phyloP scores from a whole-genome alignment of 1,139 yeast species.

The Kluyveromyces sp. region DNA sequence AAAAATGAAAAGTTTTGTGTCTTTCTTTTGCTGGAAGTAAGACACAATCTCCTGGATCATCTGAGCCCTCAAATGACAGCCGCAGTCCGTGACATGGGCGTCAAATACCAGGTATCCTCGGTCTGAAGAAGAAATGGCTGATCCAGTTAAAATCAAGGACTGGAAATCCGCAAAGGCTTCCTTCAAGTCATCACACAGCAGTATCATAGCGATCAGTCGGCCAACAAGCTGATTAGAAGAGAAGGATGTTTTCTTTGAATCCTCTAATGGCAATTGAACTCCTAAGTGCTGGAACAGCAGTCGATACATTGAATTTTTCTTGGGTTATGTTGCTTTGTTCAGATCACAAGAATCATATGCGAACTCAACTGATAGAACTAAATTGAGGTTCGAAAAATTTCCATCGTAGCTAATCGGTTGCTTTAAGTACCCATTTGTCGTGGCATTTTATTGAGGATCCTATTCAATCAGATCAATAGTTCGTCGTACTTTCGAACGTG shows the following conservation, averaged over 20 bases:
- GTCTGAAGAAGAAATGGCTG: not conserved
- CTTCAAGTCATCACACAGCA: not conserved
- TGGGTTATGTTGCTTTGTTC: not conserved
- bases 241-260: not conserved
- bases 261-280: not conserved
- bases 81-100: conserved; percentile 4
- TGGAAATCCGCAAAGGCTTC: not conserved
- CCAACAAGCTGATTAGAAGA: not conserved
- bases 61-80: conserved; percentile 3
- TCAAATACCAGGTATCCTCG: conserved; percentile 3
- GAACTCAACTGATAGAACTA: not conserved
- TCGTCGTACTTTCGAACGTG: too few relatives aligned
- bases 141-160: not conserved
- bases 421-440: too few relatives aligned
- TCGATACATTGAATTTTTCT: not conserved
- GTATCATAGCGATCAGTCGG: not conserved
- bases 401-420: too few relatives aligned
- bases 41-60: not conserved
- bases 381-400: too few relatives aligned
- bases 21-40: not conserved
- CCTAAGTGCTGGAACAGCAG: not conserved
- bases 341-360: not conserved
- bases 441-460: too few relatives aligned
- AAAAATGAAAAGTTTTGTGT: not conserved
- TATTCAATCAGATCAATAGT: too few relatives aligned